Evolutionary conservation across 2,329 filamentous ascomycete species (phyloP).

Genomic region (Thielaviopsis populi): DNA sequence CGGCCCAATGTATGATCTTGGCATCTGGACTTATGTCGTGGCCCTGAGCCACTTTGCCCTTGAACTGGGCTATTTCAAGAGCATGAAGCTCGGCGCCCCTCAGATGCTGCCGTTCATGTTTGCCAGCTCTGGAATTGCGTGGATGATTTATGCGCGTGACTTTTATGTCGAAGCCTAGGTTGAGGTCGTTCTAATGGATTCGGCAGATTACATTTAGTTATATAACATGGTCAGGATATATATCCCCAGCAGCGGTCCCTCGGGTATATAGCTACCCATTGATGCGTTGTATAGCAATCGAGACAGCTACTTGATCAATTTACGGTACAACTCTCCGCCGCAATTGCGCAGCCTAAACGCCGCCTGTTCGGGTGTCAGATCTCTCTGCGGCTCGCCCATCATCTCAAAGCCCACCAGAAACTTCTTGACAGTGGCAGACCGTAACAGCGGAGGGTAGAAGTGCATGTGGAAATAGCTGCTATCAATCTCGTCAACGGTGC

Average conservation of each 20-base stretch:
- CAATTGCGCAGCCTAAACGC: conserved; percentile 61
- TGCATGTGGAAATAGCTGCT: conserved; percentile 89
- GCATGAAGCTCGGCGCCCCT: conserved; percentile 46
- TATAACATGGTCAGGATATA: not conserved
- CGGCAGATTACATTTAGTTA: not conserved
- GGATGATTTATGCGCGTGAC: conserved; percentile 53
- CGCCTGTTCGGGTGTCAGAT: conserved; percentile 95
- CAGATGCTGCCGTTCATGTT: conserved; percentile 41
- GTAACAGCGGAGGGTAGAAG: conserved; percentile 86
- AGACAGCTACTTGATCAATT: conserved; percentile 21
- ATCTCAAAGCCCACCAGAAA: conserved; percentile 95
- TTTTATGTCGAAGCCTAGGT: conserved; percentile 42
- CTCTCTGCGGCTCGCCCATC: conserved; percentile 92
- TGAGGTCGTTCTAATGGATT: not conserved
- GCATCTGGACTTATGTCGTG: conserved; percentile 66
- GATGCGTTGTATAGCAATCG: not conserved
- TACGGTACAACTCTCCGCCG: conserved; percentile 72
- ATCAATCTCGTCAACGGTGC: conserved; percentile 68
- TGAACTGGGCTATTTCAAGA: conserved; percentile 70
- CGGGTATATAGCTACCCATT: not conserved
- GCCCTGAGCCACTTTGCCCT: conserved; percentile 64
- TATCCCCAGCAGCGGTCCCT: not conserved
- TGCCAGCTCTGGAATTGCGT: conserved; percentile 36
- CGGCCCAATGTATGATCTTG: conserved; percentile 60
- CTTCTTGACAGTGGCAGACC: conserved; percentile 87